A percentile compares a stretch with the other conserved stretches of the same genome.
phyloP scores from a whole-genome alignment of 371 early-diverging fungal species.

The Lichtheimia corymbifera region DNA sequence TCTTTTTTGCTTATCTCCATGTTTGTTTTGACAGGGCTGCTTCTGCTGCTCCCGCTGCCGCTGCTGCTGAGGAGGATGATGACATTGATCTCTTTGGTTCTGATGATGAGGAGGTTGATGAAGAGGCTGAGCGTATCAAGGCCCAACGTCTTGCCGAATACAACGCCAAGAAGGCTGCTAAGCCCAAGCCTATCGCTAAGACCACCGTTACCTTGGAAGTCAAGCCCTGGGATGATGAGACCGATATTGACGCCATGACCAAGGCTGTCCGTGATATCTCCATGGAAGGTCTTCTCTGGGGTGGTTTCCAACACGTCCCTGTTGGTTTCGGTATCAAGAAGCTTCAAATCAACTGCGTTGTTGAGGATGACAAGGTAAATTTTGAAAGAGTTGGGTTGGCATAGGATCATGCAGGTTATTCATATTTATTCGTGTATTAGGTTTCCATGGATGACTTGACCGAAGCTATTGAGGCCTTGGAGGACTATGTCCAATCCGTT shows the following conservation, averaged over 20 bases:
- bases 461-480: constrained; percentile 77
- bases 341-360: constrained; percentile 91
- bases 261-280: constrained; percentile 68
- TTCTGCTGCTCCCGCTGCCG: constrained; percentile 12
- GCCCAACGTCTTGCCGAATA: constrained; percentile 91
- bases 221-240: constrained; percentile 98
- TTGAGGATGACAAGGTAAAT: constrained; percentile 89
- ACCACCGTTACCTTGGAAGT: constrained; percentile 90
- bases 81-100: constrained; percentile 96
- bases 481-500: constrained; percentile 92
- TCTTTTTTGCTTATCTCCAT: background rate
- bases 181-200: constrained; percentile 93
- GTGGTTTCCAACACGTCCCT: constrained; percentile 74
- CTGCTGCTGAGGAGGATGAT: constrained; percentile 83
- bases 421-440: constrained; percentile 11
- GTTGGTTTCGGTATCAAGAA: constrained; percentile 94
- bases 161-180: constrained; percentile 89
- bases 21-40: constrained; percentile 24
- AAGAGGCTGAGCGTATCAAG: constrained; percentile 87
- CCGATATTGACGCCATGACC: constrained; percentile 82
- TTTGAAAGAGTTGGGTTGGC: no score
- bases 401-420: background rate
- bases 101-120: constrained; percentile 90
- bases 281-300: constrained; percentile 94
- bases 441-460: constrained; percentile 76